Evolutionary conservation across 768 basidiomycete species (phyloP).

Genomic region (Agrocybe praecox): DNA sequence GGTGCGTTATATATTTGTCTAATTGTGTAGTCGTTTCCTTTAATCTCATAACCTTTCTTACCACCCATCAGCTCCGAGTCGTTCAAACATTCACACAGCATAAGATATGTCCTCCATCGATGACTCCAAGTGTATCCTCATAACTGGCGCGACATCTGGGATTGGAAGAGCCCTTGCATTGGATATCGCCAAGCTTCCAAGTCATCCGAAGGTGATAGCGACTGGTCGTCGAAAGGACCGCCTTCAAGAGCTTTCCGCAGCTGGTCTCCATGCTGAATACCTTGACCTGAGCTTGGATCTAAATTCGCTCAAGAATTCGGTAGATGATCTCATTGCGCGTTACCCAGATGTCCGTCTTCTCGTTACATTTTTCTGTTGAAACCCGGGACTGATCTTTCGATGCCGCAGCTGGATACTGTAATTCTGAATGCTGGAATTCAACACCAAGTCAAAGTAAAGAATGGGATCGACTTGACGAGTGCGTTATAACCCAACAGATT

Average conservation of each 20-base stretch:
- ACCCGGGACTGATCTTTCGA: background rate
- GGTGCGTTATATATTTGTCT: too few species aligned
- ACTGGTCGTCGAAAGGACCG: constrained; percentile 55
- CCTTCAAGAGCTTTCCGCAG: constrained; percentile 47
- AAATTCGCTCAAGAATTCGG: constrained; percentile 39
- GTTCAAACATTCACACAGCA: too few species aligned
- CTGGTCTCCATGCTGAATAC: constrained; percentile 41
- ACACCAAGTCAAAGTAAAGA: constrained; percentile 46
- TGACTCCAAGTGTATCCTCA: constrained; percentile 51
- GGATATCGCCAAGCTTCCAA: constrained; percentile 46
- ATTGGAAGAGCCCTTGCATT: constrained; percentile 60
- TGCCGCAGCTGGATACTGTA: constrained; percentile 53
- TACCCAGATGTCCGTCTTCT: constrained; percentile 47
- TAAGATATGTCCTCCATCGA: constrained; percentile 37
- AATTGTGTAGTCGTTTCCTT: too few species aligned
- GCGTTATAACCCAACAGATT: background rate
- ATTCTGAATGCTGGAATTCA: constrained; percentile 58
- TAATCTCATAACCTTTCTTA: too few species aligned
- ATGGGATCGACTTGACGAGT: constrained; percentile 40
- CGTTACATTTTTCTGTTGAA: background rate
- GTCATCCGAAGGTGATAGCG: constrained; percentile 51
- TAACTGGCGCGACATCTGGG: constrained; percentile 61
- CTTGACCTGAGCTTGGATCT: constrained; percentile 46
- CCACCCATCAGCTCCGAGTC: too few species aligned
- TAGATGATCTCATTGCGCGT: constrained; percentile 39